Conservation (phyloP, 805 yeast genomes). For the Debaryomyces prosopidis region DNA sequence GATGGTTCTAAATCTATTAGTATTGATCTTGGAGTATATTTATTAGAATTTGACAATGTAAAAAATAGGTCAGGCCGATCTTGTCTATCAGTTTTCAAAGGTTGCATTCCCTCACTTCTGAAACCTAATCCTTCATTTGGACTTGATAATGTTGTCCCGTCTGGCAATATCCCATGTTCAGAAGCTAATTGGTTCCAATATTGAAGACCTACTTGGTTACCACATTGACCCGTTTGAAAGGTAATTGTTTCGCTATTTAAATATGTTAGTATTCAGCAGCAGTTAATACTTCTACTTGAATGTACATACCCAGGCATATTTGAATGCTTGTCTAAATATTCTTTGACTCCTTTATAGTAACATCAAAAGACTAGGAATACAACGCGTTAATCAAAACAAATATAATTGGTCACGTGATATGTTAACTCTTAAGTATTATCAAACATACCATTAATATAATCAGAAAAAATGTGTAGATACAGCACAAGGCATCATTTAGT, state of each 20-base stretch:
- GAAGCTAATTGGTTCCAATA: constrained; percentile 88
- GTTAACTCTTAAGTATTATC: too few species aligned
- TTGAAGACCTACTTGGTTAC: constrained; percentile 90
- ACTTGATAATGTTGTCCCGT: constrained; percentile 52
- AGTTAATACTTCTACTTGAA: neutral
- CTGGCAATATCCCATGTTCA: constrained; percentile 81
- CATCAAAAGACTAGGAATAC: neutral
- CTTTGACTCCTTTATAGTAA: neutral
- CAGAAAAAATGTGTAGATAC: too few species aligned
- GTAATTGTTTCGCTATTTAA: constrained; percentile 61
- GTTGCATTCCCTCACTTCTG: constrained; percentile 11
- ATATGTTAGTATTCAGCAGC: constrained; percentile 20
- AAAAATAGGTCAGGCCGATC: constrained; percentile 87
- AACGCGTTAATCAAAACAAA: constrained; percentile 4
- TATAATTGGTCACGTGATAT: constrained; percentile 2
- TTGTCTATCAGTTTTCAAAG: constrained; percentile 20
- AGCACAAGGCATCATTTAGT: too few species aligned
- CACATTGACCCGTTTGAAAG: constrained; percentile 88
- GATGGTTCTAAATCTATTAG: constrained; percentile 89
- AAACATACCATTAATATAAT: too few species aligned
- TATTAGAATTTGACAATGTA: constrained; percentile 67
- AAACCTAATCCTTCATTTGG: constrained; percentile 24
- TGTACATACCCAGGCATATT: constrained; percentile 24
- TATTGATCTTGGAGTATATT: constrained; percentile 86
- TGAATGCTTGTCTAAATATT: neutral